Evolutionary conservation across 805 yeast genomes (phyloP).

Genomic region (Nakazawaea anatomiae): DNA sequence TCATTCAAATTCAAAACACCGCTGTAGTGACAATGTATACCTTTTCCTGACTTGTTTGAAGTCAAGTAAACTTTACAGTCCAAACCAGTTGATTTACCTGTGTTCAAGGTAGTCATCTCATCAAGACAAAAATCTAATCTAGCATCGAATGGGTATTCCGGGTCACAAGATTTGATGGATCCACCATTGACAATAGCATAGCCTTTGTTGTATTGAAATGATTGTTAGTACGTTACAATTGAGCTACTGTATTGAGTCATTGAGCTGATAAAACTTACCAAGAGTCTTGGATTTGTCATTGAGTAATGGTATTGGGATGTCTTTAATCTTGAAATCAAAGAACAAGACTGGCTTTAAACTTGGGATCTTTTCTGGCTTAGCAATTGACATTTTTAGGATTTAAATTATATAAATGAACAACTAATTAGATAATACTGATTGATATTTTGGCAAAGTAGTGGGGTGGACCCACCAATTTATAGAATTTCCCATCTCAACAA

Average conservation of each 20-base stretch:
- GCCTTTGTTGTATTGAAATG: neutral
- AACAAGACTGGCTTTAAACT: slow-evolving; percentile 6
- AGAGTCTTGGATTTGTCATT: neutral
- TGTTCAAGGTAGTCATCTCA: slow-evolving; percentile 30
- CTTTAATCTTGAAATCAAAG: slow-evolving; percentile 1
- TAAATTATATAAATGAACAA: no score
- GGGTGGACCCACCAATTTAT: no score
- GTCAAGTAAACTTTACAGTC: slow-evolving; percentile 46
- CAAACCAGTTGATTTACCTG: slow-evolving; percentile 24
- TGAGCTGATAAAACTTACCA: neutral
- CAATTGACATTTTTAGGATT: neutral
- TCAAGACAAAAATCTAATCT: slow-evolving; percentile 37
- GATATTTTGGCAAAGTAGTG: no score
- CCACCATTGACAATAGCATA: slow-evolving; percentile 25
- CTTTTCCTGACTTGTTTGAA: slow-evolving; percentile 33
- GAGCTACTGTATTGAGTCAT: neutral
- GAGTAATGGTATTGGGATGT: slow-evolving; percentile 1
- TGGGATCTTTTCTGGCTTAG: neutral
- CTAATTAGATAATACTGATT: no score
- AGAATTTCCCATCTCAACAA: no score
- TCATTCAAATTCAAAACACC: slow-evolving; percentile 41
- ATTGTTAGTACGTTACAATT: neutral
- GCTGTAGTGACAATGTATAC: slow-evolving; percentile 36
- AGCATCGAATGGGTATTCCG: slow-evolving; percentile 32
- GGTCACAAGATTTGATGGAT: slow-evolving; percentile 29